These are phyloP conservation scores for Penicillium arizonense DNA, from an alignment of 495 filamentous ascomycete genomes.

Conservation along the genomic window DNA sequence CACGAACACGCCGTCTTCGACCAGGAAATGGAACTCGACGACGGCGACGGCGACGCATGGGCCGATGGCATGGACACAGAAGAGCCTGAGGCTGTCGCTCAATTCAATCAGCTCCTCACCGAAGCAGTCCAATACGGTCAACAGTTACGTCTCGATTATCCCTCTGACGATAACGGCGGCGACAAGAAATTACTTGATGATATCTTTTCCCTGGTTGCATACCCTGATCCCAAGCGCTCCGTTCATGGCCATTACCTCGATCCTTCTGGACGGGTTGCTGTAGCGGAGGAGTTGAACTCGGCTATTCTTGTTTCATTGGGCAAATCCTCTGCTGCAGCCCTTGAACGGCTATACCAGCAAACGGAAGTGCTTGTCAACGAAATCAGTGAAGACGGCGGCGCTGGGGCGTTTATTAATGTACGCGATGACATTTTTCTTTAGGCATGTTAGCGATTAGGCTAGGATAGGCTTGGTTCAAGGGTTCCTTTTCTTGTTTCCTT, in stretches of 20 bases:
- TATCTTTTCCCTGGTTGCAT: slow-evolving; percentile 87
- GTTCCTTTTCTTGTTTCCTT: neutral
- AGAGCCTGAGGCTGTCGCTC: slow-evolving; percentile 32
- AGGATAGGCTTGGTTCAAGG: too few species aligned
- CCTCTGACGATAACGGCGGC: slow-evolving; percentile 62
- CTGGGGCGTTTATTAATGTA: slow-evolving; percentile 86
- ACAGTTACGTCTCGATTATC: slow-evolving; percentile 73
- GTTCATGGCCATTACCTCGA: slow-evolving; percentile 79
- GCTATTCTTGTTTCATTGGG: slow-evolving; percentile 90
- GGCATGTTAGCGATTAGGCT: too few species aligned
- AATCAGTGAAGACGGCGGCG: slow-evolving; percentile 76
- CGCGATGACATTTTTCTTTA: slow-evolving; percentile 58
- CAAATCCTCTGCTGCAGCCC: slow-evolving; percentile 80
- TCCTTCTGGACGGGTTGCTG: slow-evolving; percentile 66
- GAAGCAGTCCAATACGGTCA: slow-evolving; percentile 81
- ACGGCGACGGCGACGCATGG: slow-evolving; percentile 49
- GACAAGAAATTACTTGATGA: slow-evolving; percentile 75
- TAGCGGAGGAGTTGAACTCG: slow-evolving; percentile 93
- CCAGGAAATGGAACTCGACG: slow-evolving; percentile 83
- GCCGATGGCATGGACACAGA: slow-evolving; percentile 57
- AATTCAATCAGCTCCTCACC: slow-evolving; percentile 56
- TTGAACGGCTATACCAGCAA: slow-evolving; percentile 86
- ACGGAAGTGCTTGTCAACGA: slow-evolving; percentile 82
- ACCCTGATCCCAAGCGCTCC: slow-evolving; percentile 71
- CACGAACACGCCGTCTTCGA: slow-evolving; percentile 54